A percentile compares a stretch with the other conserved stretches of the same genome.
phyloP scores from a whole-genome alignment of 2,329 filamentous ascomycete genomes.

The Fusarium sp. region DNA sequence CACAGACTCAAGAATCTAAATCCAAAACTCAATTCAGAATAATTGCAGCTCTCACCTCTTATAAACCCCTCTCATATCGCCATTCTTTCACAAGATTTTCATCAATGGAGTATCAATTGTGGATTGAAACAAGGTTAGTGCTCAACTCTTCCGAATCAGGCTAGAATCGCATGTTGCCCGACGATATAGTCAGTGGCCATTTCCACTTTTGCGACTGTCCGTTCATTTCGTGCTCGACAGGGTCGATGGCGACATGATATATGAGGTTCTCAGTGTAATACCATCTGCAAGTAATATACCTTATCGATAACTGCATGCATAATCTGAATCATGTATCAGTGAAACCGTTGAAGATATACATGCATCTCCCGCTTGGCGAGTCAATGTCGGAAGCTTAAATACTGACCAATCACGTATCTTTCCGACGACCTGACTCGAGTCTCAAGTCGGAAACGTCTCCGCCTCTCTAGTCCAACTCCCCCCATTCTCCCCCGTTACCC shows the following conservation, averaged over 20 bases:
- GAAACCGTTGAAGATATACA: neutral
- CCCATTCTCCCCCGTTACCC: constrained; percentile 1
- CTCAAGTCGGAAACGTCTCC: constrained; percentile 12
- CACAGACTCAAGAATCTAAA: rapidly evolving
- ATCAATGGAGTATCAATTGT: constrained; percentile 13
- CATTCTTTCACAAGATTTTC: neutral
- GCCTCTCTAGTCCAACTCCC: constrained; percentile 10
- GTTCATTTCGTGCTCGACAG: constrained; percentile 33
- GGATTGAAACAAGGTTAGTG: constrained; percentile 6
- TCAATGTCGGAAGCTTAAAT: constrained; percentile 13
- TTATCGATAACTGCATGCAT: neutral
- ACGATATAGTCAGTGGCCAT: constrained; percentile 8
- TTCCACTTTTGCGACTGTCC: constrained; percentile 16
- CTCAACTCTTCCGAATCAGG: constrained; percentile 17
- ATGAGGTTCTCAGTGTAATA: neutral
- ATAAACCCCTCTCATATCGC: neutral
- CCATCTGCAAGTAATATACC: neutral
- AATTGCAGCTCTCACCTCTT: neutral
- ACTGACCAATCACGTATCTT: constrained; percentile 22
- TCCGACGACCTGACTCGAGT: neutral
- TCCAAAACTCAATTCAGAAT: neutral
- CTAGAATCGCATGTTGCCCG: constrained; percentile 27
- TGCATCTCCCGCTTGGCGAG: constrained; percentile 2
- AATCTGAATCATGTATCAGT: neutral
- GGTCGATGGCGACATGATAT: constrained; percentile 33